Base-by-base conservation (phyloP, 2,329 filamentous ascomycete species). In the Fusarium piperis region DNA sequence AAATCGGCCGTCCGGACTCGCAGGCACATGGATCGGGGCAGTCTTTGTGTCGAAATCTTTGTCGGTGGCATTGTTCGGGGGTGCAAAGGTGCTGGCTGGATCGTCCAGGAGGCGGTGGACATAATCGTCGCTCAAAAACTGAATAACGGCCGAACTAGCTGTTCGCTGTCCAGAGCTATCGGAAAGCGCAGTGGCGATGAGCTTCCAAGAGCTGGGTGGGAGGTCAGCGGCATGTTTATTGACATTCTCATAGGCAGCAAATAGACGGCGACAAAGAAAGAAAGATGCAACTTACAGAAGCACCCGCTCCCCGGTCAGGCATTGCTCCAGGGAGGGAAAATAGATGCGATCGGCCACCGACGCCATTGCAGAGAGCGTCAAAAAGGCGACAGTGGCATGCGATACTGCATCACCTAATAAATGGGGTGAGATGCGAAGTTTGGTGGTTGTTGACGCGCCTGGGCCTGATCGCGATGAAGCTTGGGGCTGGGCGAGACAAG, bases 291-390 rank as follows among this genome's bases (percentile, higher is more conserved):
- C 91, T 80, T 87, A 97, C 93, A 97, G 88, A 78, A 98, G 86
- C 79, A 92, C 88, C 78, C 89, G 89, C 81, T 95, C 91, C 83
- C 94, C 93, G 77, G 89, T 91, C 78, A 98, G 88, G 84, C 94
- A 97, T 80, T 93, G 91, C 82, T 94, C 92, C 82, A 98, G 87
- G 79, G 94, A 90, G 79, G 95, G 94, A 78, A 97, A 93, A 84
- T 95, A 96, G 80, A 88, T 86, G 79, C 86, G 85, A 83, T 92
- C 91, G 78, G 89, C 87, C 79, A 89, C 84, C 82, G 91, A 87
- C 85, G 90, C 92, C 92, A 94, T 94, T 85, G 83, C 85, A 85
- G 81, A 84, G 81, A 83, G 82, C 82, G 83, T 87, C 83, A 85
- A 83, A 83, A 82, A 65, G 76, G 80, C 74, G 78, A 77, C 77